Conservation (phyloP, 306 rosid species). For the Prunus salicina region DNA sequence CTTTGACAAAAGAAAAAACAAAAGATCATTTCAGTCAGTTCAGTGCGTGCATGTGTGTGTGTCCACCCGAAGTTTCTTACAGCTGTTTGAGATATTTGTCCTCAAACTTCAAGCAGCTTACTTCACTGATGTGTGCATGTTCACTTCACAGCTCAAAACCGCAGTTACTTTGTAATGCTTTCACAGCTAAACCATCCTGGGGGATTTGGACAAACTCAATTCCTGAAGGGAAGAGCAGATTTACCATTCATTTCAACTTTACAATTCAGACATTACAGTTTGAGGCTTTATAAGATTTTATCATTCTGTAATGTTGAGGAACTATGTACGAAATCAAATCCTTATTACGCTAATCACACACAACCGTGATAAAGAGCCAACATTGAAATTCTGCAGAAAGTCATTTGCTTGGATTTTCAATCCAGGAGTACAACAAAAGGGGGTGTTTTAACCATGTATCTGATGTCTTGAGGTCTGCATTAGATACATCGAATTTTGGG, state of each 20-base stretch:
- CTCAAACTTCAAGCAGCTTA: too few relatives aligned
- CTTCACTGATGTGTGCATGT: background rate
- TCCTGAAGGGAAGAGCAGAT: background rate
- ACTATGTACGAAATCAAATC: conserved; percentile 15
- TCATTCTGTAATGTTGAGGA: conserved; percentile 26
- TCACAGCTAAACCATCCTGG: background rate
- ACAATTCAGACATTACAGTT: conserved; percentile 22
- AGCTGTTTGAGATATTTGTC: too few relatives aligned
- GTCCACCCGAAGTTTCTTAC: too few relatives aligned
- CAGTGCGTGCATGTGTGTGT: too few relatives aligned
- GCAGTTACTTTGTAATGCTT: background rate
- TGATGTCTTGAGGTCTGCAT: conserved; percentile 45
- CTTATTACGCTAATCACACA: conserved; percentile 39
- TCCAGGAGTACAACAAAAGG: conserved; percentile 30
- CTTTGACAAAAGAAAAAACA: too few relatives aligned
- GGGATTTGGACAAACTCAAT: background rate
- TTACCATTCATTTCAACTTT: conserved; percentile 16
- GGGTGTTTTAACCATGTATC: conserved; percentile 36
- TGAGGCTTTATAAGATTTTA: conserved; percentile 26
- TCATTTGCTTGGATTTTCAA: conserved; percentile 25
- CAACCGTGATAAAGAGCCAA: conserved; percentile 1
- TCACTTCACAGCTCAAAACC: background rate
- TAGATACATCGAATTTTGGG: conserved; percentile 39
- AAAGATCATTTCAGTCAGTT: too few relatives aligned
- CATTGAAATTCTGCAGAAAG: conserved; percentile 24